phyloP scores from a whole-genome alignment of 805 yeast species.

The Monosporozyma siamensis region DNA sequence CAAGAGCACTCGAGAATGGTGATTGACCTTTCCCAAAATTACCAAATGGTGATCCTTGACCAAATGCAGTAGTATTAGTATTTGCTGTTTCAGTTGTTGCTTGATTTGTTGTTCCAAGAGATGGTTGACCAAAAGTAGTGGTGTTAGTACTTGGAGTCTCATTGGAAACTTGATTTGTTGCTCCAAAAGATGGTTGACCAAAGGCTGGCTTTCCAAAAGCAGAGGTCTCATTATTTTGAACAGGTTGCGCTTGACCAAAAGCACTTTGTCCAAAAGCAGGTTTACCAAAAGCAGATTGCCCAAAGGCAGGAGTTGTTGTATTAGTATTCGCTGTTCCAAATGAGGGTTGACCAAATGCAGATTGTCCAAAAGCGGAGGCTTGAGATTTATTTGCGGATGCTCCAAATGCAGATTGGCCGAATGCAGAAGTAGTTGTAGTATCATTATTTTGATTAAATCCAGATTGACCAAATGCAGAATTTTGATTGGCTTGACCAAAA shows the following conservation, averaged over 20 bases:
- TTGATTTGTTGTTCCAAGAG: too few species aligned
- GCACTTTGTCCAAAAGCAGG: constrained; percentile 5
- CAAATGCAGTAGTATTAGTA: too few species aligned
- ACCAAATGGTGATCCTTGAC: background rate
- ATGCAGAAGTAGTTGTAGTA: constrained; percentile 2
- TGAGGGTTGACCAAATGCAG: constrained; percentile 15
- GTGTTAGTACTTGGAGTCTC: background rate
- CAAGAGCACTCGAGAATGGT: constrained; percentile 10
- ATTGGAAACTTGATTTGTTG: background rate
- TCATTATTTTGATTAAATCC: constrained; percentile 5
- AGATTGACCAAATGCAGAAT: constrained; percentile 10
- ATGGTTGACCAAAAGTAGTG: background rate
- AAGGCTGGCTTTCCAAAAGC: constrained; percentile 9
- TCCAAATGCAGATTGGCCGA: constrained; percentile 21
- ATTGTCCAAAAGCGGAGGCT: constrained; percentile 14
- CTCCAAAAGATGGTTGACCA: constrained; percentile 7
- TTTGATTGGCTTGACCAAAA: constrained; percentile 7
- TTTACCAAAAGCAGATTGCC: constrained; percentile 11
- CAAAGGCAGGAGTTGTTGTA: constrained; percentile 3
- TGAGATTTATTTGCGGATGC: constrained; percentile 22
- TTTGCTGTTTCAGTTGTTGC: too few species aligned
- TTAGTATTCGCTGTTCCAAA: constrained; percentile 6
- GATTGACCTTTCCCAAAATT: constrained; percentile 10
- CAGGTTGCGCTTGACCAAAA: too few species aligned
- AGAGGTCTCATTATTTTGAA: background rate